Percentiles rank a stretch among this genome's conserved stretches.
phyloP scores from a whole-genome alignment of 2,329 filamentous ascomycete genomes.

The Pseudomassariella vexata region DNA sequence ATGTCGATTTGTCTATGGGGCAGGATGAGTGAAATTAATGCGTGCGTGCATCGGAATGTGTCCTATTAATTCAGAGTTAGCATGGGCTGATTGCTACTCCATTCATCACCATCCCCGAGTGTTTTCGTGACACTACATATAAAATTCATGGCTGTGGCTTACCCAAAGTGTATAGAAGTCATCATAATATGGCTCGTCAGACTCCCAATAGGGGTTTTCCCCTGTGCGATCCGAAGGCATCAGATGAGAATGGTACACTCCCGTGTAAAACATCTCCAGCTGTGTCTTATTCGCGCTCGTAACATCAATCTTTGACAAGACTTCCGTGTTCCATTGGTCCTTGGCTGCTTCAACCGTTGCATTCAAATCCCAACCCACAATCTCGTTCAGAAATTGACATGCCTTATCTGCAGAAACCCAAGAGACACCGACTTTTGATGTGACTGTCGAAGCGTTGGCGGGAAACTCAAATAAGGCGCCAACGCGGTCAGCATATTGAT shows the following conservation, averaged over 20 bases:
- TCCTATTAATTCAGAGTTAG: too few relatives aligned
- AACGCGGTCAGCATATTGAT: conserved; percentile 43
- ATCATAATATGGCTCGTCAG: conserved; percentile 51
- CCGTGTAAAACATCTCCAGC: conserved; percentile 49
- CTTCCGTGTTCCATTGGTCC: conserved; percentile 38
- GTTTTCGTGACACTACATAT: too few relatives aligned
- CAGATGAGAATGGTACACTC: conserved; percentile 56
- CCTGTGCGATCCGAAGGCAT: conserved; percentile 55
- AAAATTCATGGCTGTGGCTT: too few relatives aligned
- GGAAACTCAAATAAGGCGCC: conserved; percentile 45
- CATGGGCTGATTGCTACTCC: too few relatives aligned
- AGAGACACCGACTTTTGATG: conserved; percentile 44
- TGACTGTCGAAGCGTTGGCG: conserved; percentile 27
- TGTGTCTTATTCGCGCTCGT: conserved; percentile 37
- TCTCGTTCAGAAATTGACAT: conserved; percentile 41
- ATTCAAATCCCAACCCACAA: conserved; percentile 35
- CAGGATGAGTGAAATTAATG: conserved; percentile 47
- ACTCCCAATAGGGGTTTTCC: conserved; percentile 52
- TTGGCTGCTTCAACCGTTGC: conserved; percentile 32
- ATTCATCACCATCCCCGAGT: too few relatives aligned
- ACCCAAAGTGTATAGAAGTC: conserved; percentile 57
- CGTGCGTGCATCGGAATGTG: conserved; percentile 46
- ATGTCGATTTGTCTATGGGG: conserved; percentile 46
- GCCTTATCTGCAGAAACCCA: conserved; percentile 42
- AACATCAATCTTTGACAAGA: conserved; percentile 36